These are phyloP conservation scores for Saturnispora besseyi DNA, from an alignment of 805 yeast species.

Conservation along the genomic window DNA sequence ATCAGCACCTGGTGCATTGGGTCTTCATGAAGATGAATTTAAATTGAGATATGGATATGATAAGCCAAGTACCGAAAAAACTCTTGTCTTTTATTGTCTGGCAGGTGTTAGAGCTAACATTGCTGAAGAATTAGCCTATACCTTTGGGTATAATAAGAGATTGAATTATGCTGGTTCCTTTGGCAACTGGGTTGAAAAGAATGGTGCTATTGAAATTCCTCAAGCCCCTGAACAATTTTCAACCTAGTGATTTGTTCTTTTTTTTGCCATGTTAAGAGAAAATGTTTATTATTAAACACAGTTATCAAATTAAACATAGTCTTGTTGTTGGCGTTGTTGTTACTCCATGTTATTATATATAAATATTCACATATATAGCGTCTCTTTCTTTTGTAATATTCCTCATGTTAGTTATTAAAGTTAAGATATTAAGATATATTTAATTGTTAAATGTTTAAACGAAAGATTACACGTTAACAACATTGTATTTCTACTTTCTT, in stretches of 20 bases:
- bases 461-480: neutral
- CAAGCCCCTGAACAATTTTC: neutral
- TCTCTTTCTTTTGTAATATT: no score
- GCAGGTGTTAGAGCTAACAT: conserved; percentile 89
- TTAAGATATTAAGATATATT: neutral
- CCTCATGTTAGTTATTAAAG: neutral
- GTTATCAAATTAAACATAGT: no score
- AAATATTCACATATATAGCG: no score
- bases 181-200: conserved; percentile 65
- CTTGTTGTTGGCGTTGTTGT: no score
- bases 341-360: no score
- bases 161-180: conserved; percentile 84
- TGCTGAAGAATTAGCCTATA: conserved; percentile 84
- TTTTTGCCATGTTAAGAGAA: no score
- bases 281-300: no score
- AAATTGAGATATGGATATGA: conserved; percentile 69
- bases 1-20: conserved; percentile 87
- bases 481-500: neutral
- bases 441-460: neutral
- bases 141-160: conserved; percentile 78
- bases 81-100: conserved; percentile 81
- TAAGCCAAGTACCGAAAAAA: conserved; percentile 65
- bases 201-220: conserved; percentile 24
- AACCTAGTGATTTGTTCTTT: no score
- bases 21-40: conserved; percentile 70